Percentiles rank a stretch among this genome's conserved stretches.
Conservation (phyloP, 148 eudicot genomes). For the Spergularia bocconei region DNA sequence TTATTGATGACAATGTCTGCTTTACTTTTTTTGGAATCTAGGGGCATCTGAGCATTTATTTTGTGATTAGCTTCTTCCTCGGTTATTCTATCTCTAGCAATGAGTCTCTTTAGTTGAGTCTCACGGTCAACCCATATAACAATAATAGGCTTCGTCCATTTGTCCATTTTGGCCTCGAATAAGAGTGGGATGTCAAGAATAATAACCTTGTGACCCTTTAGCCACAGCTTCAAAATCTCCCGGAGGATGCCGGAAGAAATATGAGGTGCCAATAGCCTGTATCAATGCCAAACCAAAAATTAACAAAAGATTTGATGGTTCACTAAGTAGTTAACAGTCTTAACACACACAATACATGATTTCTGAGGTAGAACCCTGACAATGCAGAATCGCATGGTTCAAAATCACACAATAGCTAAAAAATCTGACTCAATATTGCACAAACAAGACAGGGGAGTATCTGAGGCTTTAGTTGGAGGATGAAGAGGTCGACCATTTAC, state of each 20-base stretch:
- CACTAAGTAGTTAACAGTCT: neutral
- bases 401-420: no score
- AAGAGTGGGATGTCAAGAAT: conserved; percentile 83
- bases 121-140: conserved; percentile 87
- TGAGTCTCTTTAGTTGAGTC: conserved; percentile 76
- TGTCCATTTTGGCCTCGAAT: conserved; percentile 91
- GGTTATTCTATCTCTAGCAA: conserved; percentile 67
- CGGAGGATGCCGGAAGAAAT: conserved; percentile 68
- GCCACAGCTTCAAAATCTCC: conserved; percentile 78
- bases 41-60: conserved; percentile 87
- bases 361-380: neutral
- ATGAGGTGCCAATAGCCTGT: conserved; percentile 81
- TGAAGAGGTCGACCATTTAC: neutral
- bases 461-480: neutral
- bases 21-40: conserved; percentile 63
- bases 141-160: conserved; percentile 78
- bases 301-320: conserved; percentile 1
- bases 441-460: no score
- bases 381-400: neutral
- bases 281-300: conserved; percentile 6
- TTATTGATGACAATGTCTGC: conserved; percentile 88
- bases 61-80: conserved; percentile 72
- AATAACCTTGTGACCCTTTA: conserved; percentile 69
- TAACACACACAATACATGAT: neutral
- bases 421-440: no score